Evolutionary conservation across 1,139 yeast species (phyloP), one percentile per base, ranked within the genome.

Genomic region (Magnusiomyces sp.): DNA sequence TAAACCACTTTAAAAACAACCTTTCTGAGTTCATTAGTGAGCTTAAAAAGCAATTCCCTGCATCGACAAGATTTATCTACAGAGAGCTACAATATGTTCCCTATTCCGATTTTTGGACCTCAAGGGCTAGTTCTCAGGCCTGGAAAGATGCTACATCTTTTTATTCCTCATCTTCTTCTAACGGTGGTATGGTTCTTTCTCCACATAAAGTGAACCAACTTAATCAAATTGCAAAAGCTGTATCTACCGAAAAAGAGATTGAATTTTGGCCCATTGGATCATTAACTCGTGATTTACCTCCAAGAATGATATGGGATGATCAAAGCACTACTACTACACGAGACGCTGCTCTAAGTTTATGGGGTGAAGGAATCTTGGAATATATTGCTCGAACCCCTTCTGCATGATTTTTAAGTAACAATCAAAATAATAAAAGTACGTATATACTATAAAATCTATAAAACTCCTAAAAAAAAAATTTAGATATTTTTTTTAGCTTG

Each of bases 211-310:
- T 54, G 27, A 49, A 47, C 9, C 57, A 54, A 49, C 37, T 53
- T 19, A 53, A 53, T 39, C 45, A 48, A 20, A 50, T 51, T 2
- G 55, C 55, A 2, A 39, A 43, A 17, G 38, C 29, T 9, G 43
- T 53, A 7, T 43, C 45, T 40, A 16, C 20, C 9, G 27, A 33
- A 29, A 31, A 40, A 32, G 39, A 39, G 5, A 23, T 47, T 16
- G 48, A 47, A 33, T 53, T 34, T 49, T 54, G 57, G 57, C 55
- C 53, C 17, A 50, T 54, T 27, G 57, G 57, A 13, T 37, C 37
- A 11, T 47, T 44, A 38, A 49, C 52, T 5, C 43, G 55, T 2
- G 52, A 49, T 46, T 41, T 54, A 7, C 56, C 55, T 23, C 51
- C 32, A 11, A 50, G 47, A 29, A 48, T 48, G 40, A 38, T 16